Evolutionary conservation across 331 rosid species (phyloP).

Genomic region (Malus hybrid): DNA sequence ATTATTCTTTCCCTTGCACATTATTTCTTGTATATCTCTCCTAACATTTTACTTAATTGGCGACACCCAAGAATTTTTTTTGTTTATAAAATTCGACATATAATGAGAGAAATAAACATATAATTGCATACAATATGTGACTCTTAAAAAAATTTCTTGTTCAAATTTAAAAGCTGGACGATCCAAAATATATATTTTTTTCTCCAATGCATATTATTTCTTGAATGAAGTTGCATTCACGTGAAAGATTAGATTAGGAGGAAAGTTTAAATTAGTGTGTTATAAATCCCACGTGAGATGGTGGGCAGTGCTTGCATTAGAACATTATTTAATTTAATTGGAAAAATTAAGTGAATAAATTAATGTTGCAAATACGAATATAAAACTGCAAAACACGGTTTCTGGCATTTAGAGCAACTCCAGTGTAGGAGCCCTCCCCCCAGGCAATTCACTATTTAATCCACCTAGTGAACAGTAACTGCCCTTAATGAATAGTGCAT

Average conservation of each 20-base stretch:
- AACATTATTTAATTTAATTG: background rate
- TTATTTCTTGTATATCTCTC: background rate
- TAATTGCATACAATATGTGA: no score
- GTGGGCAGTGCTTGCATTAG: constrained; percentile 7
- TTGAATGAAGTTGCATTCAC: background rate
- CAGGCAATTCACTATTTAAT: no score
- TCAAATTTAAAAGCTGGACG: background rate
- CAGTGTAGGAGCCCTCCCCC: no score
- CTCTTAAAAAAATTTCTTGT: no score
- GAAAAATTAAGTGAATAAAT: background rate
- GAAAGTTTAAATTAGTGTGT: background rate
- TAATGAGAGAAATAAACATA: rapidly evolving
- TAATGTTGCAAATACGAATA: background rate
- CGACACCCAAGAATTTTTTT: no score
- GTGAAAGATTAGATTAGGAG: background rate
- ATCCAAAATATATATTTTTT: background rate
- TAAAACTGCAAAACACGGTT: constrained; percentile 41
- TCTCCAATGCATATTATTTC: background rate
- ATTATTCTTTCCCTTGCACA: no score
- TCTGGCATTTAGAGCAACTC: constrained; percentile 5
- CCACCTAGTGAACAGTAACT: no score
- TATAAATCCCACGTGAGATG: constrained; percentile 28
- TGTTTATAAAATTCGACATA: no score
- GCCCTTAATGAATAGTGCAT: no score
- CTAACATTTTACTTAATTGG: no score